Evolutionary conservation across 805 yeast species (phyloP).

Genomic region (Yueomyces sinensis): DNA sequence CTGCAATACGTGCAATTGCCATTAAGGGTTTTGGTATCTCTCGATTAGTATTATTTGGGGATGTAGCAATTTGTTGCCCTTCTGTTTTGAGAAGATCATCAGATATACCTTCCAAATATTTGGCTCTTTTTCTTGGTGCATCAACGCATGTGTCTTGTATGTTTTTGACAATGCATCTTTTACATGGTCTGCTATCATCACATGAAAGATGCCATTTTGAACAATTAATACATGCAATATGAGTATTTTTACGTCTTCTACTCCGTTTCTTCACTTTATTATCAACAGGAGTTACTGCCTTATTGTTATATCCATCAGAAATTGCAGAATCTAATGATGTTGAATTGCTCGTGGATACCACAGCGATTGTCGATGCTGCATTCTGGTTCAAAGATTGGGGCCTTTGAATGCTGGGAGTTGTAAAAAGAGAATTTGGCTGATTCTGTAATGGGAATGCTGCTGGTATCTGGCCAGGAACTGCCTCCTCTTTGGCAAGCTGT

Average conservation of each 20-base stretch:
- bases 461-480: too few relatives aligned
- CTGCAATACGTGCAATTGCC: neutral
- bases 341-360: too few relatives aligned
- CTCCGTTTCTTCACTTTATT: constrained; percentile 2
- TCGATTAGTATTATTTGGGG: neutral
- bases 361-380: too few relatives aligned
- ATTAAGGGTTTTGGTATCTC: neutral
- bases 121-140: constrained; percentile 79
- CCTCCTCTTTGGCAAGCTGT: too few relatives aligned
- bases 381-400: too few relatives aligned
- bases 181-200: constrained; percentile 71
- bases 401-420: too few relatives aligned
- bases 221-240: constrained; percentile 84
- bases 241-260: constrained; percentile 46
- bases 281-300: neutral
- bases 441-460: too few relatives aligned
- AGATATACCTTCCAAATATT: constrained; percentile 58
- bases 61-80: neutral
- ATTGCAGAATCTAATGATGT: too few relatives aligned
- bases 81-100: constrained; percentile 6
- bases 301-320: too few relatives aligned
- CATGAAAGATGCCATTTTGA: constrained; percentile 88
- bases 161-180: constrained; percentile 61
- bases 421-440: too few relatives aligned
- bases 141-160: constrained; percentile 63